A percentile compares a stretch with the other conserved stretches of the same genome.
phyloP scores from a whole-genome alignment of 2,329 filamentous ascomycete species.

The Penicillium brevicompactum region DNA sequence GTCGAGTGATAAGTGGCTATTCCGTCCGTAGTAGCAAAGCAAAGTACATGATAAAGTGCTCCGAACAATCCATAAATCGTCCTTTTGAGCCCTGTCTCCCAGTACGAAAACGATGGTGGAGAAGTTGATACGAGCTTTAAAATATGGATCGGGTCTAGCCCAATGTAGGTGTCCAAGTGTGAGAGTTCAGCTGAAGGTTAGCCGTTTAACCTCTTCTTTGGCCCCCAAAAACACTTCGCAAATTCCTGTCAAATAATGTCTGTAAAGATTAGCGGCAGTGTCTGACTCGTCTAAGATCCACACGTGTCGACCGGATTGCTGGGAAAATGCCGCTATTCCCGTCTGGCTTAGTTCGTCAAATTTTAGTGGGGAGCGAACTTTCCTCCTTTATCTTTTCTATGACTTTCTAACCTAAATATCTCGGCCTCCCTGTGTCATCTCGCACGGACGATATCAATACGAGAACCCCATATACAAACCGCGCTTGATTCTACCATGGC shows the following conservation, averaged over 20 bases:
- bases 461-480: no score
- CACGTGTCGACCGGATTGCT: not conserved
- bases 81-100: not conserved
- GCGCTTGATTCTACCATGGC: slow-evolving; percentile 14
- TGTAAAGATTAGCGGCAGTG: not conserved
- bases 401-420: not conserved
- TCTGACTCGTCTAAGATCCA: slow-evolving; percentile 2
- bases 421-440: not conserved
- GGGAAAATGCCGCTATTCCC: not conserved
- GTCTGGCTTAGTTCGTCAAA: slow-evolving; percentile 5
- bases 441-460: not conserved
- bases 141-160: slow-evolving; percentile 1
- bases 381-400: not conserved
- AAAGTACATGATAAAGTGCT: no score
- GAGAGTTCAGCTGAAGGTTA: not conserved
- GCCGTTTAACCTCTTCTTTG: not conserved
- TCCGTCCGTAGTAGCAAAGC: no score
- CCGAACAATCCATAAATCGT: no score
- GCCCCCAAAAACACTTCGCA: not conserved
- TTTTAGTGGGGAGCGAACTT: not conserved
- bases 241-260: not conserved
- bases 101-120: not conserved
- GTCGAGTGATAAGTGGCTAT: no score
- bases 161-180: not conserved
- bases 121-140: not conserved